A percentile compares a stretch with the other conserved stretches of the same genome.
Evolutionary conservation across 2,329 filamentous ascomycete genomes (phyloP).

Genomic region (Leptographium flavum): DNA sequence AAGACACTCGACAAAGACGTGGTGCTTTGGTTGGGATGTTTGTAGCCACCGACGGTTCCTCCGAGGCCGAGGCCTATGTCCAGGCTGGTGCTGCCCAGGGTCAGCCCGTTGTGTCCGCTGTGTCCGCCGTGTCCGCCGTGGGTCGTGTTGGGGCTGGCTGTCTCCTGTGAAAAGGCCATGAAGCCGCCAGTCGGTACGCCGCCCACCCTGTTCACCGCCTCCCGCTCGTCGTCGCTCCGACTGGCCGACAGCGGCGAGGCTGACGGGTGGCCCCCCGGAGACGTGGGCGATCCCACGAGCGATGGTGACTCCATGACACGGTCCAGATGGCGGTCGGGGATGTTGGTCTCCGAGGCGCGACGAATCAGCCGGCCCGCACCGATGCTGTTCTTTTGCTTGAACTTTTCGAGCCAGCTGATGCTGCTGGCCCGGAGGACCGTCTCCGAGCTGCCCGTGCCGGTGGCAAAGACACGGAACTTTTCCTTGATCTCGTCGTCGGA

Average conservation of each 20-base stretch:
- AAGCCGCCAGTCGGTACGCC: not conserved
- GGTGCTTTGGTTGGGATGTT: constrained; percentile 51
- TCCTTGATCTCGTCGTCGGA: constrained; percentile 73
- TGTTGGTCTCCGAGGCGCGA: constrained; percentile 53
- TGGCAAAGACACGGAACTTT: constrained; percentile 70
- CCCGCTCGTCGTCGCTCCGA: constrained; percentile 55
- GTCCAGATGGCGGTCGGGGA: constrained; percentile 49
- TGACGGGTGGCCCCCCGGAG: constrained; percentile 50
- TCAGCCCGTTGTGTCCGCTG: not conserved
- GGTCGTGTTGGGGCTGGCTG: not conserved
- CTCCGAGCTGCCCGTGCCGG: constrained; percentile 54
- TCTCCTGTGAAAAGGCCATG: not conserved
- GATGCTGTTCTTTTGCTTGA: constrained; percentile 74
- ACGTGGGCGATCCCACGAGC: constrained; percentile 55
- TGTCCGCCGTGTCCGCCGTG: not conserved
- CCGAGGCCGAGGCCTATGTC: constrained; percentile 14
- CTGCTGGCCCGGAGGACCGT: constrained; percentile 57
- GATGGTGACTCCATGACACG: constrained; percentile 34
- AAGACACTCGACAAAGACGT: constrained; percentile 55
- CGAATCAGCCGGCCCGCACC: constrained; percentile 31
- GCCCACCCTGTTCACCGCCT: constrained; percentile 22
- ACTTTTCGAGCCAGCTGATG: constrained; percentile 78
- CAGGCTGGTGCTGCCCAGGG: constrained; percentile 17
- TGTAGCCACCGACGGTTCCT: constrained; percentile 28
- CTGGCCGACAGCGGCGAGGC: constrained; percentile 57